Percentiles rank a stretch among this genome's conserved stretches.
These are phyloP conservation scores for Orychophragmus violaceus DNA, from an alignment of 345 rosid species.

Conservation along the genomic window DNA sequence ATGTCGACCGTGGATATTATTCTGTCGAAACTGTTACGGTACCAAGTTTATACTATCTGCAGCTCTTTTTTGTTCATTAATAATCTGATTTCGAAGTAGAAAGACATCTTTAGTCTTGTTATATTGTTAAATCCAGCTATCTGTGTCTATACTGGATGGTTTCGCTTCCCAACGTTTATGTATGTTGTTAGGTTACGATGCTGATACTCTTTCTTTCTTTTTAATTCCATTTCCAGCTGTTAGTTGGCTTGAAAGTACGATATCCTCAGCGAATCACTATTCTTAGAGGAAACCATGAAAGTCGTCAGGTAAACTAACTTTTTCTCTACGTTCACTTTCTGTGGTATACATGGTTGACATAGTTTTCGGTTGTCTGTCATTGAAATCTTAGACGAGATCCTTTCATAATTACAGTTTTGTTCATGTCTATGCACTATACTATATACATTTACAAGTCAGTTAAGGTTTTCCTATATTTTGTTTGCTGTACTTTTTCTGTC, in stretches of 20 bases:
- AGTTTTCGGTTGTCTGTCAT: background rate
- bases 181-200: background rate
- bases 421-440: background rate
- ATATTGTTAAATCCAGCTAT: background rate
- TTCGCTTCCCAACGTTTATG: background rate
- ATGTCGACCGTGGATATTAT: slow-evolving; percentile 96
- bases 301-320: slow-evolving; percentile 61
- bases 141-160: background rate
- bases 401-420: background rate
- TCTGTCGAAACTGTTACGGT: slow-evolving; percentile 98
- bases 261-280: slow-evolving; percentile 76
- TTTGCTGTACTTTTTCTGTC: background rate
- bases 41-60: slow-evolving; percentile 15
- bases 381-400: background rate
- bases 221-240: slow-evolving; percentile 37
- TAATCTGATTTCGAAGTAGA: background rate
- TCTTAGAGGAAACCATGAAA: slow-evolving; percentile 87
- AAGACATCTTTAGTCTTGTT: background rate
- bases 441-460: background rate
- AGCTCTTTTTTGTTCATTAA: background rate
- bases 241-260: slow-evolving; percentile 78
- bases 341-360: background rate
- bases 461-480: background rate
- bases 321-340: background rate
- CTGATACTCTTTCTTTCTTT: slow-evolving; percentile 8